phyloP scores from a whole-genome alignment of 208 protist genomes.

The Strigomonas galati region DNA sequence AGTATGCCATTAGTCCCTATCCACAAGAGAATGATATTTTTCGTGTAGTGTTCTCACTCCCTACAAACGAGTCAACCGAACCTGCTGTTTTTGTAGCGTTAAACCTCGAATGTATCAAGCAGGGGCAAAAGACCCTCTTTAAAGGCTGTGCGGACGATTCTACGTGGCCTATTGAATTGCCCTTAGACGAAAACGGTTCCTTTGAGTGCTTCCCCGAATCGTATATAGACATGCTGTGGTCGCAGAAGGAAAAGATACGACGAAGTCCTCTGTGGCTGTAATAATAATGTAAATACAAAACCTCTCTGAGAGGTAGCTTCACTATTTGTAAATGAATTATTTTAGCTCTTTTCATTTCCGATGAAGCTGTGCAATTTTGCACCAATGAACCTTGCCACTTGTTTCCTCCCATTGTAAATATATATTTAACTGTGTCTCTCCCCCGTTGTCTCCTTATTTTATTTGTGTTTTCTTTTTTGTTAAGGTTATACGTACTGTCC shows the following conservation, averaged over 20 bases:
- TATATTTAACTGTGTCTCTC: too few relatives aligned
- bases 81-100: slow-evolving; percentile 47
- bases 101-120: slow-evolving; percentile 15
- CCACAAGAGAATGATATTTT: slow-evolving; percentile 25
- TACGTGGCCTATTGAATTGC: slow-evolving; percentile 29
- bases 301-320: too few relatives aligned
- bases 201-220: slow-evolving; percentile 8
- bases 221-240: slow-evolving; percentile 18
- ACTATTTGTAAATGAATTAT: too few relatives aligned
- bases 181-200: slow-evolving; percentile 3
- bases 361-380: too few relatives aligned
- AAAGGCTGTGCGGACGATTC: slow-evolving; percentile 31
- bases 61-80: slow-evolving; percentile 47
- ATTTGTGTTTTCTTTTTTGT: too few relatives aligned
- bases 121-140: slow-evolving; percentile 15
- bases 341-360: background rate
- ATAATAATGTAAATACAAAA: background rate
- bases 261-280: background rate
- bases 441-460: too few relatives aligned
- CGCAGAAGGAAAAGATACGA: slow-evolving; percentile 5
- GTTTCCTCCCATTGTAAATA: too few relatives aligned
- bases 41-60: slow-evolving; percentile 54
- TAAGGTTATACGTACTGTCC: too few relatives aligned
- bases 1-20: slow-evolving; percentile 50
- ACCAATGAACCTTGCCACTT: too few relatives aligned